Evolutionary conservation across 768 basidiomycete species (phyloP).

Genomic region (Lentinula edodes): DNA sequence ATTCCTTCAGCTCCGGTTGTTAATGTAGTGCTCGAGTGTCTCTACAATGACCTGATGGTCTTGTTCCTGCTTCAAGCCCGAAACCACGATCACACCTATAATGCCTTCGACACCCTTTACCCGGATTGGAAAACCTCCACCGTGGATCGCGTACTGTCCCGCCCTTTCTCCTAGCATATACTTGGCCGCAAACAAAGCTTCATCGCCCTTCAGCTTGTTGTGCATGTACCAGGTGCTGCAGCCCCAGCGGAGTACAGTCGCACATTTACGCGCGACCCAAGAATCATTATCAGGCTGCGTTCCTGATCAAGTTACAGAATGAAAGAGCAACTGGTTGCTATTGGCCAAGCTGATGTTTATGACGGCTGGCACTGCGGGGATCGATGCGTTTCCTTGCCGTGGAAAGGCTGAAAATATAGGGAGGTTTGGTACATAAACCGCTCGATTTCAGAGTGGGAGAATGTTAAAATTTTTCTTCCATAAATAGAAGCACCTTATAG

Average conservation of each 20-base stretch:
- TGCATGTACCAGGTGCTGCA: constrained; percentile 20
- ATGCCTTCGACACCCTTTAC: constrained; percentile 27
- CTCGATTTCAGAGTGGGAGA: too few relatives aligned
- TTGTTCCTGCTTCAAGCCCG: constrained; percentile 23
- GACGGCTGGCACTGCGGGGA: too few relatives aligned
- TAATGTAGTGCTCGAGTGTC: background rate
- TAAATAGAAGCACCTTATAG: too few relatives aligned
- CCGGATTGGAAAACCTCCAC: constrained; percentile 23
- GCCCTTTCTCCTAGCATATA: constrained; percentile 21
- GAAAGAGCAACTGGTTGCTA: constrained; percentile 24
- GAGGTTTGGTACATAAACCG: too few relatives aligned
- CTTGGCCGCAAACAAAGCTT: constrained; percentile 10
- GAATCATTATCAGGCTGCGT: constrained; percentile 24
- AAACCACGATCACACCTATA: constrained; percentile 29
- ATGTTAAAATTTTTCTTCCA: too few relatives aligned
- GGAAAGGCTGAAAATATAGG: too few relatives aligned
- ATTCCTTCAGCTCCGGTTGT: background rate
- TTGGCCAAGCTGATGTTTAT: constrained; percentile 24
- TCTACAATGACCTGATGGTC: constrained; percentile 26
- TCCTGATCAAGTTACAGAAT: constrained; percentile 19
- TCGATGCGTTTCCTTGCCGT: too few relatives aligned
- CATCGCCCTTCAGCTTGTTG: constrained; percentile 6
- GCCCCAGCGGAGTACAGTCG: constrained; percentile 24
- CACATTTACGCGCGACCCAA: constrained; percentile 29
- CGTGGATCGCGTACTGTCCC: constrained; percentile 23